Evolutionary conservation across 176 grass and related monocot genomes (phyloP).

Genomic region (Carex myosuroides): DNA sequence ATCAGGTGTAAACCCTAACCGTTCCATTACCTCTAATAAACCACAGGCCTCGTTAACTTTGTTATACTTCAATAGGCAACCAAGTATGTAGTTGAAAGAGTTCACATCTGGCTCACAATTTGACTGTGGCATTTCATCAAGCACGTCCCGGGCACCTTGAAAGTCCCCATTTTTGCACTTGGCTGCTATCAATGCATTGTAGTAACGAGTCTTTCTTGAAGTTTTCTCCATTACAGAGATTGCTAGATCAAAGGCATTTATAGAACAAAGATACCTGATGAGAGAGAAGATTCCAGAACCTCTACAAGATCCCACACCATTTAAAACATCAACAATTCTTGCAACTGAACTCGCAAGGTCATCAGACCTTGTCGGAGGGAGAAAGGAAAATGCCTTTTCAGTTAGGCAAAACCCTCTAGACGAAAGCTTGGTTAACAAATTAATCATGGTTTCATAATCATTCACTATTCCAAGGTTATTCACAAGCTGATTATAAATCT

Average conservation of each 20-base stretch:
- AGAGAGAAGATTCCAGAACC: conserved; percentile 69
- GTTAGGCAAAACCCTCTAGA: conserved; percentile 33
- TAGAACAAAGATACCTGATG: conserved; percentile 47
- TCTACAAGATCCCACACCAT: conserved; percentile 37
- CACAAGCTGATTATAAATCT: conserved; percentile 56
- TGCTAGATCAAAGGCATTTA: conserved; percentile 49
- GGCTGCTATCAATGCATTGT: conserved; percentile 54
- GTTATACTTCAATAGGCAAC: conserved; percentile 60
- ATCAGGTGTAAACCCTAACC: conserved; percentile 29
- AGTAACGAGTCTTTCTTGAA: conserved; percentile 39
- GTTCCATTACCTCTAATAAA: conserved; percentile 75
- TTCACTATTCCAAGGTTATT: conserved; percentile 48
- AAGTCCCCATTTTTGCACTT: conserved; percentile 60
- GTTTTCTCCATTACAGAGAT: conserved; percentile 50
- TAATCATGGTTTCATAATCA: conserved; percentile 50
- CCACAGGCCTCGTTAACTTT: conserved; percentile 52
- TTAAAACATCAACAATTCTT: conserved; percentile 24
- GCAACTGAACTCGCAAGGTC: conserved; percentile 11
- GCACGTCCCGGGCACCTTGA: conserved; percentile 46
- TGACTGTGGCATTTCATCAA: conserved; percentile 67
- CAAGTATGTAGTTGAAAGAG: conserved; percentile 77
- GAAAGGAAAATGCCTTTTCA: conserved; percentile 58
- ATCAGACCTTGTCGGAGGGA: not conserved
- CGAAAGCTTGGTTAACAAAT: conserved; percentile 38
- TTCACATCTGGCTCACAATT: conserved; percentile 51